A percentile compares a stretch with the other conserved stretches of the same genome.
Conservation (phyloP, 805 yeast species). For the Hanseniaspora jakobsenii region DNA sequence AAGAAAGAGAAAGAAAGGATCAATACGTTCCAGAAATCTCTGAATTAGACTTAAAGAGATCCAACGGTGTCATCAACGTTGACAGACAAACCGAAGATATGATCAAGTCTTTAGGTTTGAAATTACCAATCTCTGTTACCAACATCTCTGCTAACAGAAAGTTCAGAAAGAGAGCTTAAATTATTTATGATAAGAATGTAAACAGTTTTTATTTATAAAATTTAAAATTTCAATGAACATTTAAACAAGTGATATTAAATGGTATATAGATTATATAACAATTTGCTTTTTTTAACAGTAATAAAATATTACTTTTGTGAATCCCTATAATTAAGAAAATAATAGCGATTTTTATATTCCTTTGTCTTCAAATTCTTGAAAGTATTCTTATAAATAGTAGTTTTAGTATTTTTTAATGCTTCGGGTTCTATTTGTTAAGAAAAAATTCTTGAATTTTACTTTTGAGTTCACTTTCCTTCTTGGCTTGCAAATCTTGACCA, state of each 20-base stretch:
- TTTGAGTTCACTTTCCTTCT: neutral
- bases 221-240: slow-evolving; percentile 21
- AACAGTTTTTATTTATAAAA: slow-evolving; percentile 13
- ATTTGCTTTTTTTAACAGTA: slow-evolving; percentile 3
- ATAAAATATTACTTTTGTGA: slow-evolving; percentile 14
- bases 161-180: slow-evolving; percentile 83
- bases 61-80: slow-evolving; percentile 91
- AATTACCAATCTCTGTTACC: slow-evolving; percentile 73
- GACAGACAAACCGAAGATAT: slow-evolving; percentile 93
- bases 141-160: slow-evolving; percentile 81
- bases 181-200: slow-evolving; percentile 18
- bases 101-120: slow-evolving; percentile 87
- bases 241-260: slow-evolving; percentile 17
- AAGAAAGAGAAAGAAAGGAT: slow-evolving; percentile 99
- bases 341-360: neutral
- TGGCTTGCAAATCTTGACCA: slow-evolving; percentile 19
- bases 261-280: slow-evolving; percentile 1
- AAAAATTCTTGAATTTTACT: neutral
- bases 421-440: too few species aligned
- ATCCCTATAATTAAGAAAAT: slow-evolving; percentile 3
- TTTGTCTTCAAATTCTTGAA: too few species aligned
- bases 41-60: slow-evolving; percentile 95
- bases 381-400: too few species aligned
- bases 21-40: slow-evolving; percentile 99
- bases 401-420: too few species aligned